Evolutionary conservation across 352 stramenopile genomes (phyloP).

Genomic region (Phytophthora litchii): DNA sequence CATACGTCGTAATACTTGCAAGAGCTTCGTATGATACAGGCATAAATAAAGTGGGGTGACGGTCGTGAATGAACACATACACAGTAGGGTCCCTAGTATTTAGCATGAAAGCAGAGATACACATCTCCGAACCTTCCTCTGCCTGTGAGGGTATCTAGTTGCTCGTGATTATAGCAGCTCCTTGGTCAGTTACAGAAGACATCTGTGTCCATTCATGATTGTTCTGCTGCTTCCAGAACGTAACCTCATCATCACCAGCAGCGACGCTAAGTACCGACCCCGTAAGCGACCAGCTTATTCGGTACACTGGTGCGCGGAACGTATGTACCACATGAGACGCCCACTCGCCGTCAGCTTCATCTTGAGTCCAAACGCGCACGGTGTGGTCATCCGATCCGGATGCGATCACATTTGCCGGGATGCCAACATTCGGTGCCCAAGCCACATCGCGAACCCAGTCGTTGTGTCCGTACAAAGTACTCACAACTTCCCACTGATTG

Average conservation of each 20-base stretch:
- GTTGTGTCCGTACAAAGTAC: constrained; percentile 62
- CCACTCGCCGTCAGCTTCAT: constrained; percentile 68
- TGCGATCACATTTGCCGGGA: constrained; percentile 81
- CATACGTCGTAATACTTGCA: constrained; percentile 37
- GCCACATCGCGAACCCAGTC: constrained; percentile 88
- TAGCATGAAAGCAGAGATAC: constrained; percentile 6
- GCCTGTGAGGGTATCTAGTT: constrained; percentile 22
- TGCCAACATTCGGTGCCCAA: constrained; percentile 85
- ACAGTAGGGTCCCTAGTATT: constrained; percentile 16
- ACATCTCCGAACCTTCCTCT: constrained; percentile 2
- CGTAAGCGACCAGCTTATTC: constrained; percentile 86
- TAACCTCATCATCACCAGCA: constrained; percentile 73
- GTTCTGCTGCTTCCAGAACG: constrained; percentile 79
- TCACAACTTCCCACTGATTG: constrained; percentile 46
- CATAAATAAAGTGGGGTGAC: constrained; percentile 22
- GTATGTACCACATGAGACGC: constrained; percentile 64
- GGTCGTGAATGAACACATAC: constrained; percentile 15
- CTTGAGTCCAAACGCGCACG: constrained; percentile 81
- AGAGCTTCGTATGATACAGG: constrained; percentile 12
- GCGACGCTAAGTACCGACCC: constrained; percentile 69
- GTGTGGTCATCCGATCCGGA: constrained; percentile 86
- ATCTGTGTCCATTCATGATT: constrained; percentile 73
- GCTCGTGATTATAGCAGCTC: constrained; percentile 40
- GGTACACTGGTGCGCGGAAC: constrained; percentile 77
- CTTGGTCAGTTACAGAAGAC: constrained; percentile 76